A percentile compares a stretch with the other conserved stretches of the same genome.
phyloP scores from a whole-genome alignment of 2,329 filamentous ascomycete species.

The Thelonectria olida region DNA sequence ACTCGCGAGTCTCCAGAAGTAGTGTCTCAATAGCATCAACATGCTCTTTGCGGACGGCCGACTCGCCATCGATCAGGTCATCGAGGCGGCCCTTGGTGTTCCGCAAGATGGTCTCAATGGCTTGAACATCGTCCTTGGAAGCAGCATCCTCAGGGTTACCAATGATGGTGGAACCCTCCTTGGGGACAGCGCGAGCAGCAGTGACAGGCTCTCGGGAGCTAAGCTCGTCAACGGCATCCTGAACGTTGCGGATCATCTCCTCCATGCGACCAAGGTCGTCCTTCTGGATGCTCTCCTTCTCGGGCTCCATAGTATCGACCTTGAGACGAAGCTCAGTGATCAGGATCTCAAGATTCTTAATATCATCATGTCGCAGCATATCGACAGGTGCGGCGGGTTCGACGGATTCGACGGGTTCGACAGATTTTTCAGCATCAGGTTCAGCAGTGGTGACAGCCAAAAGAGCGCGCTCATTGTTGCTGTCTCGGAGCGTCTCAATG shows the following conservation, averaged over 20 bases:
- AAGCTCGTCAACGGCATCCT: constrained; percentile 57
- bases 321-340: constrained; percentile 86
- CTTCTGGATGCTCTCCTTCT: constrained; percentile 51
- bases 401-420: constrained; percentile 37
- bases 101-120: constrained; percentile 87
- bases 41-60: constrained; percentile 73
- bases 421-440: constrained; percentile 22
- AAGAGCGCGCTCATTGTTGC: constrained; percentile 58
- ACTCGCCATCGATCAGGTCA: constrained; percentile 78
- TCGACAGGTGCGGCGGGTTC: constrained; percentile 53
- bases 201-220: constrained; percentile 42
- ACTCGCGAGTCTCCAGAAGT: constrained; percentile 79
- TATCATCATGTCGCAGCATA: constrained; percentile 72
- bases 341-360: constrained; percentile 86
- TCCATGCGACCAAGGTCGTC: constrained; percentile 67
- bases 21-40: constrained; percentile 71
- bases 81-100: constrained; percentile 92
- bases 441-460: constrained; percentile 42
- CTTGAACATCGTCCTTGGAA: constrained; percentile 82
- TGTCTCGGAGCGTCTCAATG: constrained; percentile 76
- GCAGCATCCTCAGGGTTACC: constrained; percentile 47
- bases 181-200: constrained; percentile 26
- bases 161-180: constrained; percentile 30
- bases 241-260: constrained; percentile 60
- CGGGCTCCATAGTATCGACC: constrained; percentile 67